Conservation (phyloP, 495 filamentous ascomycete genomes). For the Parachaetomium inaequale region DNA sequence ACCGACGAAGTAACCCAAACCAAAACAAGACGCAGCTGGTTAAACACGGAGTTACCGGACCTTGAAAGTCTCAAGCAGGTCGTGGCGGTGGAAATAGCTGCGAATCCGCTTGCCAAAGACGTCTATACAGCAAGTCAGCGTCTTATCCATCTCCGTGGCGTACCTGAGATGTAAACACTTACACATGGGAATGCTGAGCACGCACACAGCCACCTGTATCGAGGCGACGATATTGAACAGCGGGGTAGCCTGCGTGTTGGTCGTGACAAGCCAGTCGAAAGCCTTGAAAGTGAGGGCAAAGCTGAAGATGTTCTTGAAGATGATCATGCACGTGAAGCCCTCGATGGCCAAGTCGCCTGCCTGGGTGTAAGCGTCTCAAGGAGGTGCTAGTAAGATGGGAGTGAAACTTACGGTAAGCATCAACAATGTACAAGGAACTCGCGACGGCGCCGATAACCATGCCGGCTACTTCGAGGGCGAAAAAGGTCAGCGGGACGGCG, state of each 20-base stretch:
- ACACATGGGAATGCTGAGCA: conserved; percentile 73
- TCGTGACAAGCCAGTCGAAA: conserved; percentile 69
- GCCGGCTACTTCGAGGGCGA: conserved; percentile 70
- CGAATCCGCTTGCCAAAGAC: conserved; percentile 77
- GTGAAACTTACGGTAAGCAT: conserved; percentile 73
- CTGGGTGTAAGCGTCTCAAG: neutral
- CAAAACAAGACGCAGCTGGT: neutral
- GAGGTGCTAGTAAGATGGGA: neutral
- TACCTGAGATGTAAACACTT: conserved; percentile 14
- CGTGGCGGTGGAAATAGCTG: conserved; percentile 64
- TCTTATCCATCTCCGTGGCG: too few relatives aligned
- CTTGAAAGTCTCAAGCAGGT: conserved; percentile 58
- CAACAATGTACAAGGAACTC: conserved; percentile 85
- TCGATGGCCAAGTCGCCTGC: conserved; percentile 79
- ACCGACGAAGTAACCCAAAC: neutral
- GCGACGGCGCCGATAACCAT: conserved; percentile 90
- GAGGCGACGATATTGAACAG: conserved; percentile 67
- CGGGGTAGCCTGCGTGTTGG: conserved; percentile 52
- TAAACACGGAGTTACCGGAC: conserved; percentile 19
- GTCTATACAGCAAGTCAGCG: conserved; percentile 55
- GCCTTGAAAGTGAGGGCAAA: conserved; percentile 80
- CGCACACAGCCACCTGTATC: conserved; percentile 71
- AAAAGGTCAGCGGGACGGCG: conserved; percentile 73
- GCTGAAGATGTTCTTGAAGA: conserved; percentile 90
- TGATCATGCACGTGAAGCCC: conserved; percentile 81